phyloP scores from a whole-genome alignment of 257 asterid species.

The Solanum sitiens region DNA sequence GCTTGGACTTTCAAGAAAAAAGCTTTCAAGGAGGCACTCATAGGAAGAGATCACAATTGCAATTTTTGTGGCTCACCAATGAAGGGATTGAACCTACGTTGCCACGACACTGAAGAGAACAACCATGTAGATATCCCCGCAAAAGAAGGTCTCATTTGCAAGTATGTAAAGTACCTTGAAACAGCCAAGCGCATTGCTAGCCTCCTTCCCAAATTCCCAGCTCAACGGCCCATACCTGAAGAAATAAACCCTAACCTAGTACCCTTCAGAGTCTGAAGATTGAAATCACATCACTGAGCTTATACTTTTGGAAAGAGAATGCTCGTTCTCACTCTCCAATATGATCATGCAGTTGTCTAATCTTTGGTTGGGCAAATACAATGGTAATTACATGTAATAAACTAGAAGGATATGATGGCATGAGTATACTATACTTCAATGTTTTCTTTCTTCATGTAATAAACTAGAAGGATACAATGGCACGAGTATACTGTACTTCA shows the following conservation, averaged over 20 bases:
- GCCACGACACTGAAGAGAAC: neutral
- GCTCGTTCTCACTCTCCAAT: neutral
- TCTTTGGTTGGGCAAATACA: neutral
- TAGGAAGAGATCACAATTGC: neutral
- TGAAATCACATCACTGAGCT: neutral
- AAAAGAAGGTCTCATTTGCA: constrained; percentile 2
- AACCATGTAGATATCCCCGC: neutral
- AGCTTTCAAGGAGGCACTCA: neutral
- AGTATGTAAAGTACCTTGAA: constrained; percentile 32
- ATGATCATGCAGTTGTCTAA: neutral
- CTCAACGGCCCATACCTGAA: constrained; percentile 28
- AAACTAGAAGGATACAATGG: neutral
- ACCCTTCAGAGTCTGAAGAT: constrained; percentile 26
- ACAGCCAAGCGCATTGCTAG: constrained; percentile 34
- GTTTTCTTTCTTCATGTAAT: neutral
- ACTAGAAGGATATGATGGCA: neutral
- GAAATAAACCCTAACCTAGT: constrained; percentile 31
- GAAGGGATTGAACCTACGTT: constrained; percentile 8
- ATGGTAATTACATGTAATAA: neutral
- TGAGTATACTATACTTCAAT: neutral
- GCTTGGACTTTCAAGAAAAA: constrained; percentile 45
- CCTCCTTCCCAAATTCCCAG: constrained; percentile 39
- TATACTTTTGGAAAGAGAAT: neutral
- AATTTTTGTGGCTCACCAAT: constrained; percentile 5
- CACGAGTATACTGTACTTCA: neutral